A percentile compares a stretch with the other conserved stretches of the same genome.
phyloP scores from a whole-genome alignment of 352 stramenopile species.

The Phytophthora kernoviae region DNA sequence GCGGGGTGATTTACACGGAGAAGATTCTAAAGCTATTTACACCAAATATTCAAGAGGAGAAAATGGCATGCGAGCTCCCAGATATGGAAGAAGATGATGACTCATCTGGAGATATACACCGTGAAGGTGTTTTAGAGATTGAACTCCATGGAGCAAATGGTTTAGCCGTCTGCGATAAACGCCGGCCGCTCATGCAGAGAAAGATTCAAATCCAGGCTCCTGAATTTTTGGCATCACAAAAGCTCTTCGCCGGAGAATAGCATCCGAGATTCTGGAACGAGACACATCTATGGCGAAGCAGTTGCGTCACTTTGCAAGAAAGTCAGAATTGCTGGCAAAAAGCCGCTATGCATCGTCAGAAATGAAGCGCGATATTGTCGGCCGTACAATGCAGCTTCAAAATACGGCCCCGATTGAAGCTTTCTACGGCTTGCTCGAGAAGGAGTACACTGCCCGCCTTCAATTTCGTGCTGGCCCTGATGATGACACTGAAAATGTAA shows the following conservation, averaged over 20 bases:
- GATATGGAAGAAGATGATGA: conserved; percentile 83
- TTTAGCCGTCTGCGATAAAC: conserved; percentile 31
- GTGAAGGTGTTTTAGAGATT: conserved; percentile 71
- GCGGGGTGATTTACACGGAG: conserved; percentile 47
- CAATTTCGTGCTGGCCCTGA: conserved; percentile 3
- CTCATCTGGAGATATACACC: conserved; percentile 63
- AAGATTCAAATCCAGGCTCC: conserved; percentile 43
- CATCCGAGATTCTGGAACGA: conserved; percentile 42
- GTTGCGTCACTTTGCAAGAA: conserved; percentile 36
- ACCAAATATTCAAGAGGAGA: conserved; percentile 73
- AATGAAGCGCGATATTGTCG: conserved; percentile 9
- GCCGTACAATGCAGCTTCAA: neutral
- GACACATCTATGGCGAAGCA: conserved; percentile 34
- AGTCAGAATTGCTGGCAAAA: conserved; percentile 17
- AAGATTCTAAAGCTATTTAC: conserved; percentile 71
- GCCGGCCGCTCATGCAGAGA: conserved; percentile 5
- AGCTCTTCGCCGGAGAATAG: conserved; percentile 30
- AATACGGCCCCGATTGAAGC: conserved; percentile 25
- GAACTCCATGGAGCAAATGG: conserved; percentile 63
- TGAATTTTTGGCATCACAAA: conserved; percentile 40
- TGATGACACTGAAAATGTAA: conserved; percentile 13
- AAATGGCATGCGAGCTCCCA: conserved; percentile 69
- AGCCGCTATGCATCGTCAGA: neutral
- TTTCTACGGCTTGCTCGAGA: conserved; percentile 56
- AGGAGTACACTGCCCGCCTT: conserved; percentile 14